Conservation (phyloP, 257 asterid genomes). For the Scutellaria baicalensis region DNA sequence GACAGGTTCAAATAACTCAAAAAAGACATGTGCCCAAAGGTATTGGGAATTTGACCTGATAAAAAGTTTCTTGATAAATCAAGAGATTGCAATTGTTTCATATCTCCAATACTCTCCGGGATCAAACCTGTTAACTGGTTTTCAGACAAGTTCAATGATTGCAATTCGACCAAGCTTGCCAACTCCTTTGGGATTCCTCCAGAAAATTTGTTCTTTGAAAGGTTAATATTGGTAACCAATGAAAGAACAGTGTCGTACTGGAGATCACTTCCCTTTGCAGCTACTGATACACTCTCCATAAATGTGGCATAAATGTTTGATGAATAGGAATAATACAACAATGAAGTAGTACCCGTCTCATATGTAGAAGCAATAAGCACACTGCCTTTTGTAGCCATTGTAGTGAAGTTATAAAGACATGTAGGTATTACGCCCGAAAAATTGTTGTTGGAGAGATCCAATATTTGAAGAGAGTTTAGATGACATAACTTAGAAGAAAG, state of each 20-base stretch:
- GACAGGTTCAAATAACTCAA: conserved; percentile 9
- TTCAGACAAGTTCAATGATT: conserved; percentile 19
- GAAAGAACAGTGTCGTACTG: conserved; percentile 3
- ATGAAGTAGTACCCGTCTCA: no score
- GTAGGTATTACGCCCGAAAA: conserved; percentile 21
- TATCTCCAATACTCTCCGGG: conserved; percentile 5
- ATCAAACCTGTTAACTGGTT: conserved; percentile 15
- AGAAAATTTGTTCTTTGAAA: conserved; percentile 14
- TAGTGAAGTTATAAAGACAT: conserved; percentile 28
- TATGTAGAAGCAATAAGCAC: no score
- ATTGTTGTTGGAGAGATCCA: conserved; percentile 28
- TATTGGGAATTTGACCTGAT: conserved; percentile 16
- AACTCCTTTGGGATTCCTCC: conserved; percentile 20
- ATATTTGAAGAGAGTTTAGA: conserved; percentile 23
- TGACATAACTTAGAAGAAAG: conserved; percentile 17
- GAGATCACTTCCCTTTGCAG: neutral
- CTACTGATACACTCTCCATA: conserved; percentile 10
- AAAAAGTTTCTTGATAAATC: conserved; percentile 20
- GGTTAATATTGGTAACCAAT: conserved; percentile 14
- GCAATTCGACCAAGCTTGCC: conserved; percentile 8
- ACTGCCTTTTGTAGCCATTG: conserved; percentile 21
- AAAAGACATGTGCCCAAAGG: neutral
- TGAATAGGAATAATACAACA: no score
- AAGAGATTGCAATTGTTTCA: conserved; percentile 19
- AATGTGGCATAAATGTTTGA: neutral